Evolutionary conservation across 257 asterid species (phyloP), one percentile per base, ranked within the genome.

Genomic region (Ocimum tenuiflorum): DNA sequence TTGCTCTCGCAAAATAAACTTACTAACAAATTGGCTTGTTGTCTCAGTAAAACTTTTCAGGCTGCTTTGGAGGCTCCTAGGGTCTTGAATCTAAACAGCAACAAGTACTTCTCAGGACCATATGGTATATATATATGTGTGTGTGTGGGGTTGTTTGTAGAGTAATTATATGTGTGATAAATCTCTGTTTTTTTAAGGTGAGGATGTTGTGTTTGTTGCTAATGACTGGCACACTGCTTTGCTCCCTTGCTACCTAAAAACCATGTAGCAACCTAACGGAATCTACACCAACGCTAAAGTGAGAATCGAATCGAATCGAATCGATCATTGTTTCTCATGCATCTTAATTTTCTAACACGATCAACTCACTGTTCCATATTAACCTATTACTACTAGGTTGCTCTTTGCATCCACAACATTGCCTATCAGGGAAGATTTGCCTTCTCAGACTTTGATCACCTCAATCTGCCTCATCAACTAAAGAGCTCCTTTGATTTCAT

Each of bases 221-320:
- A 94, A 94, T 56, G 99, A 94, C 69, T 94, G 99, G 96, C 99
- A 94, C 80, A 84, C 94, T 22, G 88, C 96, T 71, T 82, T 83
- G 74, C 91, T 94, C 62, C 96, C 97, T 0, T 88, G 99, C 86
- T 94, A 88, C 83, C 86, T 90, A 23, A 88, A 94, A 82, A 65
- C 80, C 23, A 75, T 86, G 65, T 94, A 94, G 84, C 96, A 94
- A 62, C 73, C 99, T 18, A 80, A 52, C 72, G 99, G 99, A 79
- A 75, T 86, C 58, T 90, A 84, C 89, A 67, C 22, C 75, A 65
- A 74, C 55, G 96, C 99, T 51, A 94, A 83, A 82, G 97, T 89
- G 70, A 53, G 33, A 50, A 33, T 12, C 53, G 52, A 53, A n/a
- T n/a, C n/a, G n/a, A n/a, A n/a, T n/a, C n/a, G 47, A 15, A 55